Evolutionary conservation across 768 basidiomycete genomes (phyloP), one percentile per base, ranked within the genome.

Genomic region (Tricholoma hemisulphureum): DNA sequence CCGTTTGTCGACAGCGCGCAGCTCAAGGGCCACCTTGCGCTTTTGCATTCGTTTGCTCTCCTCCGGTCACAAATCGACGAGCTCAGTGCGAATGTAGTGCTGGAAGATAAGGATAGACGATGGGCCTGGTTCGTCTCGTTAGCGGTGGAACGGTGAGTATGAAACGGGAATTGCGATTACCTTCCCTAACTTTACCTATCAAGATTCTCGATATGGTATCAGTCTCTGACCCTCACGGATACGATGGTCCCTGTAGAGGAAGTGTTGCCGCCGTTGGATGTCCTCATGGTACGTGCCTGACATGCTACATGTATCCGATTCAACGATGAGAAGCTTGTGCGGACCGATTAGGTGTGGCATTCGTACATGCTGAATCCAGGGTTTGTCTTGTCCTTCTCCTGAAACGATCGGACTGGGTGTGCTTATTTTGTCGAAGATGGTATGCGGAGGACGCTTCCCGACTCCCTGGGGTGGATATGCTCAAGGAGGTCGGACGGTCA

Each of bases 351-450:
- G 62, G 59, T 63, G 8, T 63, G 62, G 62, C 62, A 60, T 51
- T 34, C 62, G 4, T 63, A 63, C 26, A 58, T 63, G 56, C 55
- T 63, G 7, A 63, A 63, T 53, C 62, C 62, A n/a, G 48, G 52
- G 62, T n/a, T n/a, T n/a, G n/a, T n/a, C n/a, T n/a, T n/a, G n/a
- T n/a, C n/a, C n/a, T n/a, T n/a, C n/a, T n/a, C n/a, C n/a, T n/a
- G n/a, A n/a, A n/a, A n/a, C n/a, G n/a, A n/a, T n/a, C n/a, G n/a
- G n/a, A n/a, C n/a, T n/a, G n/a, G n/a, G n/a, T n/a, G n/a, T n/a
- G n/a, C n/a, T n/a, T n/a, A n/a, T n/a, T n/a, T n/a, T n/a, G n/a
- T n/a, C n/a, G n/a, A n/a, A n/a, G n/a, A n/a, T 60, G 57, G 57
- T 63, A 63, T 32, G 54, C 49, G 13, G 62, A 63, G 46, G 62